These are phyloP conservation scores for Volvariella surrecta DNA, from an alignment of 1,284 basidiomycete species.

Conservation along the genomic window DNA sequence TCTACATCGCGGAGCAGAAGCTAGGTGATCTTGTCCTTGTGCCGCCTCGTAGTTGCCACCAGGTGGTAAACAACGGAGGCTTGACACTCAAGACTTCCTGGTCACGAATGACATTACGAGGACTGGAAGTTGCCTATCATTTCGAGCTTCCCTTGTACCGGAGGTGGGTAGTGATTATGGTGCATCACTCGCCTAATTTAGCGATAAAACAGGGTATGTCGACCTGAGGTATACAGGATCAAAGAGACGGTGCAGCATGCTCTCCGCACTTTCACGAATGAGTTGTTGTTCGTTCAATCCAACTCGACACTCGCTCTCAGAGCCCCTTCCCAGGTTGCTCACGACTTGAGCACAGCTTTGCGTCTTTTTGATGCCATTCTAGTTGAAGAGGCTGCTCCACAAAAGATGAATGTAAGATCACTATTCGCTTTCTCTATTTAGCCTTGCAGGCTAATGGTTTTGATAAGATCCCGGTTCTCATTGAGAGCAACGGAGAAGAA, in stretches of 20 bases:
- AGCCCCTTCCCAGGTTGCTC: too few species aligned
- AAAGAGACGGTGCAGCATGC: conserved; percentile 54
- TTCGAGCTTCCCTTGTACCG: conserved; percentile 70
- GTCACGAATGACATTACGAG: conserved; percentile 67
- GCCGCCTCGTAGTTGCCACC: conserved; percentile 68
- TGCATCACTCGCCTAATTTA: not conserved
- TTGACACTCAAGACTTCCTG: conserved; percentile 73
- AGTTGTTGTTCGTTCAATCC: conserved; percentile 13
- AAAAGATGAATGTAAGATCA: not conserved
- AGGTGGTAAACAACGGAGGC: conserved; percentile 70
- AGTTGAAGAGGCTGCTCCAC: not conserved
- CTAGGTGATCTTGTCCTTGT: conserved; percentile 73
- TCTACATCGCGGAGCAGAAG: conserved; percentile 63
- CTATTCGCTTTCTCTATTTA: not conserved
- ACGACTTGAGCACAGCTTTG: not conserved
- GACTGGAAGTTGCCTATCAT: conserved; percentile 47
- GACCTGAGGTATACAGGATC: conserved; percentile 64
- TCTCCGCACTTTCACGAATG: conserved; percentile 29
- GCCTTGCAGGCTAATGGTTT: not conserved
- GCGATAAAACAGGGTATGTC: conserved; percentile 48
- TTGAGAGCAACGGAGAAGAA: conserved; percentile 11
- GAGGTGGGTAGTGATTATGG: conserved; percentile 34
- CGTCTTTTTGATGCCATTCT: conserved; percentile 4
- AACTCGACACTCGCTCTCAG: not conserved
- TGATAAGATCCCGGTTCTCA: conserved; percentile 10